These are phyloP conservation scores for Wickerhamomyces silvicola DNA, from an alignment of 805 yeast species.

Conservation along the genomic window DNA sequence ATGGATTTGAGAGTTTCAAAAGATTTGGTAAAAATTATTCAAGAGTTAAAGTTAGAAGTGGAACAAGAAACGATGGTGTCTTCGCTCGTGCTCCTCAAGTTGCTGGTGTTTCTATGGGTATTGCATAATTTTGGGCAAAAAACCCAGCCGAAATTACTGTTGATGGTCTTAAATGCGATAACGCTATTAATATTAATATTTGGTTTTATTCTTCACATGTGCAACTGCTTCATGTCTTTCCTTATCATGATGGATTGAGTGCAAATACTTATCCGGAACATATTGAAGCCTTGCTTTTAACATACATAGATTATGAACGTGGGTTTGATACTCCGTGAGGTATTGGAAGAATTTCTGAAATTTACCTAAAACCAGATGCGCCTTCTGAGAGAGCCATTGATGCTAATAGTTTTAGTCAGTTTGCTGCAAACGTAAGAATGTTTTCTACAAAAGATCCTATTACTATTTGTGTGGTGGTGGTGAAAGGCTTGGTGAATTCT, in stretches of 20 bases:
- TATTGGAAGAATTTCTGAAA: constrained; percentile 1
- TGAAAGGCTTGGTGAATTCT: constrained; percentile 1
- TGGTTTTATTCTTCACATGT: constrained; percentile 1
- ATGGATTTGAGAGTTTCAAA: constrained; percentile 1
- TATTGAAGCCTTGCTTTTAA: background rate
- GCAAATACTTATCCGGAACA: background rate
- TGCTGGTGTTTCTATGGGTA: background rate
- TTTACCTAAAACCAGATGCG: background rate
- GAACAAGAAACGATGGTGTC: constrained; percentile 1
- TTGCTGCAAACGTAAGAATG: constrained; percentile 1
- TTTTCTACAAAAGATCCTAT: background rate
- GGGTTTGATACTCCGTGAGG: background rate
- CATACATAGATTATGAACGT: constrained; percentile 1
- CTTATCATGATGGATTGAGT: constrained; percentile 1
- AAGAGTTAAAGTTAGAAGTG: background rate
- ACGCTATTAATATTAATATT: background rate
- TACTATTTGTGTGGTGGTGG: constrained; percentile 3
- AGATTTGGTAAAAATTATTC: background rate
- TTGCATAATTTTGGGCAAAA: constrained; percentile 8
- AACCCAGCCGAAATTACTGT: constrained; percentile 4
- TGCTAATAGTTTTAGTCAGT: constrained; percentile 1
- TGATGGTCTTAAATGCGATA: background rate
- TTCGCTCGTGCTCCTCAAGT: constrained; percentile 1
- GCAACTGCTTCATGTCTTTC: background rate
- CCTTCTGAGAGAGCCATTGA: constrained; percentile 2